Evolutionary conservation across 495 filamentous ascomycete genomes (phyloP), one percentile per base, ranked within the genome.

Genomic region (Beverwykella pulmonaria): DNA sequence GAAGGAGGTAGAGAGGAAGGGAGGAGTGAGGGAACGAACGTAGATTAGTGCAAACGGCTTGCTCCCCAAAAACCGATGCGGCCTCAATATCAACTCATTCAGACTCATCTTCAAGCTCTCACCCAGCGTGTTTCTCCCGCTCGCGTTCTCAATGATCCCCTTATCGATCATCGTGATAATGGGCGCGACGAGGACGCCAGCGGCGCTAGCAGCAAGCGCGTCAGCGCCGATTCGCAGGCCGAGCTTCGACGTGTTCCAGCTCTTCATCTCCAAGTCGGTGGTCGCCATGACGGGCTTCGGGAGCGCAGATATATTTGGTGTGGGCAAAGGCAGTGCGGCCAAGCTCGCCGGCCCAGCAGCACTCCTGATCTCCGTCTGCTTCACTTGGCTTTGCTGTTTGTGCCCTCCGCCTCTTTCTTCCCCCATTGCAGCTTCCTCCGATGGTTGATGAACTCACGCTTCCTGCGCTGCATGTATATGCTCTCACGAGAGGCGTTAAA

Each of bases 141-240:
- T 92, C 17, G 93, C 91, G 79, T 97, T 96, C 78, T 97, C 92
- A 78, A 97, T 96, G 72, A 98, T 96, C 12, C 87, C 91, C 57
- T 92, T 97, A 76, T 97, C 93, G 79, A 98, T 94, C 41, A 95
- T 88, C 12, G 90, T 90, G 62, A 98, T 95, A 29, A 94, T 72
- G 8, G 93, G 93, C 68, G 93, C 90, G 68, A 97, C 88, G 47
- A 94, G 78, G 27, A 85, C 85, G n/a, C 91, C 92, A 7, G 93
- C 93, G 8, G 83, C 82, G 12, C 86, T 83, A 2, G 94, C 93
- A 71, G 90, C 87, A 55, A 83, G 74, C 7, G 84, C 71, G 79
- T 98, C 93, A n/a, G 88, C 86, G 36, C 82, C 84, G 15, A 97
- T 71, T 49, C 92, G 84, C 64, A 82, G 73, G 15, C 83, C 83